Evolutionary conservation across 2,329 filamentous ascomycete genomes (phyloP).

Genomic region (Colletotrichum sp.): DNA sequence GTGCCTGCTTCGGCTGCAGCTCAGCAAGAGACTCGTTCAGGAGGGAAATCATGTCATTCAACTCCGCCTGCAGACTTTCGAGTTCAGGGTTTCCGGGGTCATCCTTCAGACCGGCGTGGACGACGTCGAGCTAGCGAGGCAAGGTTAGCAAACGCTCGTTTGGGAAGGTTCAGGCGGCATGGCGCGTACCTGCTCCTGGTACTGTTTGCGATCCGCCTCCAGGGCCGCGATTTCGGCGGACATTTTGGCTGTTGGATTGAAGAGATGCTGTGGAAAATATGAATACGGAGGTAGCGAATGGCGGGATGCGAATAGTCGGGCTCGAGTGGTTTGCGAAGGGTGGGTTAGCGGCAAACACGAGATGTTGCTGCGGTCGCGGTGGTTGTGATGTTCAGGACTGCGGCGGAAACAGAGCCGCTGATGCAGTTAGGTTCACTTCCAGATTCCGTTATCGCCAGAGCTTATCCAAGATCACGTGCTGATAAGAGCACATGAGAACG

Average conservation of each 20-base stretch:
- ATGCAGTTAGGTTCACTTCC: background rate
- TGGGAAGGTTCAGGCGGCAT: background rate
- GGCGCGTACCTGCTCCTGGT: slow-evolving; percentile 59
- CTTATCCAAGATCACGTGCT: slow-evolving; percentile 14
- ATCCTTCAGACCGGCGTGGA: slow-evolving; percentile 76
- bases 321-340: background rate
- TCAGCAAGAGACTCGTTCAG: slow-evolving; percentile 83
- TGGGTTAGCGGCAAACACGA: background rate
- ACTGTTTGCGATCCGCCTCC: slow-evolving; percentile 58
- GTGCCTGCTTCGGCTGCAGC: slow-evolving; percentile 64
- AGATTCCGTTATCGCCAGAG: background rate
- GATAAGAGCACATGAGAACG: background rate
- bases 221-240: slow-evolving; percentile 43
- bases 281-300: background rate
- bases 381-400: background rate
- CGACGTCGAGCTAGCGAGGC: slow-evolving; percentile 71
- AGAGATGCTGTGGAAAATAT: background rate
- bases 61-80: slow-evolving; percentile 76
- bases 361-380: background rate
- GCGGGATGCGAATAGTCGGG: background rate
- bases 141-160: slow-evolving; percentile 20
- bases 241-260: slow-evolving; percentile 5
- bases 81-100: slow-evolving; percentile 83
- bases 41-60: slow-evolving; percentile 80
- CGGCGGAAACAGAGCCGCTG: background rate